Base-by-base conservation (phyloP, 352 stramenopile genomes). In the Globisporangium lucens region DNA sequence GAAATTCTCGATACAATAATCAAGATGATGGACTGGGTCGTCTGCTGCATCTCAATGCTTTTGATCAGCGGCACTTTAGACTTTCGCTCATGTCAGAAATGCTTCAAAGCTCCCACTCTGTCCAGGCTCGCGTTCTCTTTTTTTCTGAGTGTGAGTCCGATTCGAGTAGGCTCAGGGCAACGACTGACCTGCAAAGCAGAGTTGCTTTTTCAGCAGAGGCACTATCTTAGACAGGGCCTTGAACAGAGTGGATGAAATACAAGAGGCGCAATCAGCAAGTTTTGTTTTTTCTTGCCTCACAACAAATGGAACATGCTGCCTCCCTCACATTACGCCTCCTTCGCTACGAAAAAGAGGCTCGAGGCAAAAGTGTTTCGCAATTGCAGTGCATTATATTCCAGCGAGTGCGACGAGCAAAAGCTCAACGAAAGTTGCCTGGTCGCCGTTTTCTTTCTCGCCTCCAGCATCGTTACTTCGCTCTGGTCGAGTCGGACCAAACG, bases 361-460 rank as follows among this genome's bases (percentile, higher is more conserved):
- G 4, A 49, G 41, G 15, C 41, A 49, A 49, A 49, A 51, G 43
- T 33, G 57, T 53, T 49, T 53, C 22, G n/a, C 33, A 33, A 33
- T 33, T 33, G 1, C 30, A 33, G 4, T 33, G 30, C 30, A 62
- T 17, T 17, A 15, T 51, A 10, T 9, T 53, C 24, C 24, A 22
- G 22, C 6, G 17, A 2, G 24, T 55, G 24, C 59, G 15, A 13
- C 29, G 43, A 41, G 15, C 29, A 10, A 22, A 38, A 59, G 9
- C 17, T 49, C 52, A 38, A 58, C 27, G 30, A 24, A 58, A 30
- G 15, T n/a, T 15, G 27, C 24, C 3, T 10, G 27, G 52, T 27
- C 33, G 43, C 29, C 15, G 60, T 65, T 66, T 66, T 58, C 60
- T 58, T 66, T 66, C 60, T 65, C 60, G 46, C 35, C 60, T 10